Percentiles rank a stretch among this genome's conserved stretches.
phyloP scores from a whole-genome alignment of 179 eudicot species.

The Spinacia oleracea region DNA sequence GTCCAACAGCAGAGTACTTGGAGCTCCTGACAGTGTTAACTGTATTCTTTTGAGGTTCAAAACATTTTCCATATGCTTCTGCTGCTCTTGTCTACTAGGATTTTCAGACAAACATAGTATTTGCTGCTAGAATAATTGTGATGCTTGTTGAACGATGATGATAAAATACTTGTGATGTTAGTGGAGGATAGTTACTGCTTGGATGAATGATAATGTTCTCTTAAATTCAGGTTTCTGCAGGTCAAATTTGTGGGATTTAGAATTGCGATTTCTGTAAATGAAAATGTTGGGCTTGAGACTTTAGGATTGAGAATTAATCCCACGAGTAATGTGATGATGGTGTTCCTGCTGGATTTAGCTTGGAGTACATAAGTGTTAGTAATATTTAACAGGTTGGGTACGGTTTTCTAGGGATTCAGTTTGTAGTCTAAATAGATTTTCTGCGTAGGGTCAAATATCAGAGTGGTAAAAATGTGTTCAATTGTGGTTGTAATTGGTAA shows the following conservation, averaged over 20 bases:
- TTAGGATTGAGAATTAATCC: background rate
- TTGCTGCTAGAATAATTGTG: background rate
- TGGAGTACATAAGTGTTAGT: background rate
- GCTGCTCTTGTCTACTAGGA: background rate
- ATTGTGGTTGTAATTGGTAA: background rate
- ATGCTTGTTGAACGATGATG: background rate
- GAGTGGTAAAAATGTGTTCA: background rate
- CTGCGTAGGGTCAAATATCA: background rate
- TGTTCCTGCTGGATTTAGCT: background rate
- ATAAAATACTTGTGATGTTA: background rate
- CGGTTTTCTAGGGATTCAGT: background rate
- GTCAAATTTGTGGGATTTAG: background rate
- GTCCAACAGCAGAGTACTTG: background rate
- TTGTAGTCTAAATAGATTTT: background rate
- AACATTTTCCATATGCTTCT: background rate
- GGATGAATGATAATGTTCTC: background rate
- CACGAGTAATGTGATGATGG: background rate
- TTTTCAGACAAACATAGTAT: background rate
- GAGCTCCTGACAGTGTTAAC: background rate
- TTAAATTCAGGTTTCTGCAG: background rate
- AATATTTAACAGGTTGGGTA: background rate
- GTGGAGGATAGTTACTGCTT: background rate
- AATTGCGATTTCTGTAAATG: background rate
- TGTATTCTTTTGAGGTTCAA: slow-evolving; percentile 1
- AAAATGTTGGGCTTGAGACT: background rate